These are phyloP conservation scores for Cucurbita argyrosperma DNA, from an alignment of 306 rosid species.

Conservation along the genomic window DNA sequence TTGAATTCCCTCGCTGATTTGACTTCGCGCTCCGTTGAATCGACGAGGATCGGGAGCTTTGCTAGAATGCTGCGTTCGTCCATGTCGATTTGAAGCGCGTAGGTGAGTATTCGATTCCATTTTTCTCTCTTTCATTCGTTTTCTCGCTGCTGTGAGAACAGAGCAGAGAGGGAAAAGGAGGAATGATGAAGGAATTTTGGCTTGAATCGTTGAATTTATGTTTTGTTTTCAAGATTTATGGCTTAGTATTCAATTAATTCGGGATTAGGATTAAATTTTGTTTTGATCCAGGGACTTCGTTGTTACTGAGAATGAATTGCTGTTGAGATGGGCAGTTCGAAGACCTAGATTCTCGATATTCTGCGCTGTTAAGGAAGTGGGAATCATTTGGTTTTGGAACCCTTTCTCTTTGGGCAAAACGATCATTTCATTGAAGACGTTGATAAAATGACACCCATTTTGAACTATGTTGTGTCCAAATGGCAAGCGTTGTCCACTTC, in stretches of 20 bases:
- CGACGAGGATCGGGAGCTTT: background rate
- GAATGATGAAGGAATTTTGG: background rate
- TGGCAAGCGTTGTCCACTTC: constrained; percentile 42
- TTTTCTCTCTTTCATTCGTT: background rate
- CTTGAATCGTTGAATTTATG: background rate
- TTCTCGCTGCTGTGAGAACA: background rate
- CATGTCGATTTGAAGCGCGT: constrained; percentile 8
- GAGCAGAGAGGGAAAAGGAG: background rate
- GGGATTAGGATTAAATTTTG: background rate
- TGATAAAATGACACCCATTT: constrained; percentile 35
- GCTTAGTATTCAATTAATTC: background rate
- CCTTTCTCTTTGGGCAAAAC: background rate
- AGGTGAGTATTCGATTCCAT: constrained; percentile 28
- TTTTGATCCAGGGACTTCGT: constrained; percentile 13
- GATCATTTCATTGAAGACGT: constrained; percentile 10
- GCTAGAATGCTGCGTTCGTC: constrained; percentile 3
- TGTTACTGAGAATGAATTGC: constrained; percentile 13
- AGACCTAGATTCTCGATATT: constrained; percentile 31
- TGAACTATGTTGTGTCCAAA: constrained; percentile 24
- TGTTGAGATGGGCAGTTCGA: constrained; percentile 37
- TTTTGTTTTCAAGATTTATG: too few species aligned
- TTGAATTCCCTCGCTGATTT: background rate
- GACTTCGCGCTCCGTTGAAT: background rate
- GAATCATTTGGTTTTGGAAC: constrained; percentile 3
- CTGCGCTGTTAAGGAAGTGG: constrained; percentile 8